Evolutionary conservation across 306 rosid genomes (phyloP).

Genomic region (Rubus parviflorus): DNA sequence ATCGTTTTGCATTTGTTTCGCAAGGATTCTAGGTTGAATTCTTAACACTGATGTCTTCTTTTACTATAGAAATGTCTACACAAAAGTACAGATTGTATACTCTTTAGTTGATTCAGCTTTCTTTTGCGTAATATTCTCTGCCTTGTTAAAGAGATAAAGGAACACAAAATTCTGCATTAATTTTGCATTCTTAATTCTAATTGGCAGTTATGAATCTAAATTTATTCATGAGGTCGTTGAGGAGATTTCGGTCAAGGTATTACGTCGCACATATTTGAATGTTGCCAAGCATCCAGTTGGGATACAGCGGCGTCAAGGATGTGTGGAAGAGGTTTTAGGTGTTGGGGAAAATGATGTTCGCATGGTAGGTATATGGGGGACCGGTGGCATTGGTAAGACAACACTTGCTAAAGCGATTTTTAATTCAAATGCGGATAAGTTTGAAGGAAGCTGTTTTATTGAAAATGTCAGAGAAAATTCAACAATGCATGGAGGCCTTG

Average conservation of each 20-base stretch:
- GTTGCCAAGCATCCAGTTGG: not conserved
- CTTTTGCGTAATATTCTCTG: too few relatives aligned
- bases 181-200: too few relatives aligned
- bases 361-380: not conserved
- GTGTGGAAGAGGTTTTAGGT: not conserved
- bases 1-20: too few relatives aligned
- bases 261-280: not conserved
- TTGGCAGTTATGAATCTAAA: not conserved
- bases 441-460: not conserved
- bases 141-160: too few relatives aligned
- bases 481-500: not conserved
- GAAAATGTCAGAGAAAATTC: not conserved
- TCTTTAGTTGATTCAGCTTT: too few relatives aligned
- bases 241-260: not conserved
- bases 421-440: not conserved
- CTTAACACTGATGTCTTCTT: too few relatives aligned
- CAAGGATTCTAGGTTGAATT: too few relatives aligned
- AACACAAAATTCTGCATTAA: too few relatives aligned
- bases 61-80: too few relatives aligned
- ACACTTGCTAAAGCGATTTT: not conserved
- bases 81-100: too few relatives aligned
- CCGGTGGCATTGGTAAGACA: not conserved
- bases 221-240: not conserved
- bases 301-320: not conserved
- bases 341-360: conserved; percentile 5